Base-by-base conservation (phyloP, 495 filamentous ascomycete genomes). In the Chaetomium cochliodes region DNA sequence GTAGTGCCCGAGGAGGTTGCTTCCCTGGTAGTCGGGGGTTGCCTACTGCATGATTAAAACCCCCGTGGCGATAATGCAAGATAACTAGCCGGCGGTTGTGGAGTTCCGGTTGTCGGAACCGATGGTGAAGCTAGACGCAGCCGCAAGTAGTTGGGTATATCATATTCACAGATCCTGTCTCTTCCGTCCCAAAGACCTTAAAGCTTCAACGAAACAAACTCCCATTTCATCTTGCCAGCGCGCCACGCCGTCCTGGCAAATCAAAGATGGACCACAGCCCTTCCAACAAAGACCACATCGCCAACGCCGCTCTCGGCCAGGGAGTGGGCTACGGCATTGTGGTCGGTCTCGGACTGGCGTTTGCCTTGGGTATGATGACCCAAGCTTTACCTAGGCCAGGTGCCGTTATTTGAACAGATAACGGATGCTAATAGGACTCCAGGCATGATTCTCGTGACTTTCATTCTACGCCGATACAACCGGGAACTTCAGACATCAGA, bases 401-500 rank as follows among this genome's bases (percentile, higher is more conserved):
- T 2, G 7, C 30, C 6, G 5, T 9, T n/a, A 3, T 1, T 8
- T 6, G 30, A 23, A 3, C 0, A 39, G 7, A 5, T 30, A 4
- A 25, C 7, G 23, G 23, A 2, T 20, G 16, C 63, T 65, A 28
- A 65, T n/a, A 6, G 0, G 2, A 53, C 0, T 0, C 8, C 57
- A 67, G 69, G 64, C 67, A 79, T 79, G 82, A 82, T 86, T 56
- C 72, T 87, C 53, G 90, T 90, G 28, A 96, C 91, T 12, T 92
- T 87, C 81, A 84, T 90, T 58, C 79, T 96, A 61, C 91, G 88
- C 72, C 80, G 90, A 71, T 97, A 96, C 73, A 93, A 97, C 74
- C 83, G 92, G 80, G 93, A 98, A 78, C 83, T 97, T 8, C 93
- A 96, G 77, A 98, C 93, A 0, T 96, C 91, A 0, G 93, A 98